A percentile compares a stretch with the other conserved stretches of the same genome.
These are phyloP conservation scores for Metarhizium album DNA, from an alignment of 2,329 filamentous ascomycete species.

Conservation along the genomic window DNA sequence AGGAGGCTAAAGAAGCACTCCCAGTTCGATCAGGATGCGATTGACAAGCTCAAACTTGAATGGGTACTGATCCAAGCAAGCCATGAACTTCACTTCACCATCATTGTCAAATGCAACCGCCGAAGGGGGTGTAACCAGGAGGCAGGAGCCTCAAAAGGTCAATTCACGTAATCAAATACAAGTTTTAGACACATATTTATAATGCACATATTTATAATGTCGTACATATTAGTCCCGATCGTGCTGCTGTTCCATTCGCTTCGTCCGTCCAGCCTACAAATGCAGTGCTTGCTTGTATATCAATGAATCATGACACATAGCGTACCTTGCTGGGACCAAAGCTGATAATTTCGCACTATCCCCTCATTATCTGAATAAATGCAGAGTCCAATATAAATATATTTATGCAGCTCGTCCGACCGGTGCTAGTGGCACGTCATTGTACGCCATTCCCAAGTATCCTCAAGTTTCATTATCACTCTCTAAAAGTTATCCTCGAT, in stretches of 20 bases:
- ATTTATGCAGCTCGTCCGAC: background rate
- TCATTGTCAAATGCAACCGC: background rate
- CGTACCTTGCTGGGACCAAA: too few species aligned
- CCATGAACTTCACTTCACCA: background rate
- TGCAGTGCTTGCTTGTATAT: background rate
- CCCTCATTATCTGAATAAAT: background rate
- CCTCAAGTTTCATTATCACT: background rate
- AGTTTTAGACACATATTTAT: background rate
- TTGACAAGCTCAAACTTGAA: background rate
- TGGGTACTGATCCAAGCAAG: background rate
- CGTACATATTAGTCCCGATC: background rate
- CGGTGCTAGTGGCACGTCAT: background rate
- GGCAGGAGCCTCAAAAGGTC: too few species aligned
- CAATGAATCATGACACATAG: background rate
- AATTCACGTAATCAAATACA: background rate
- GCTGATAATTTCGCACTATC: background rate
- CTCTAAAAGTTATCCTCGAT: constrained; percentile 18
- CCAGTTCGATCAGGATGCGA: background rate
- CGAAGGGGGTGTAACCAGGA: background rate
- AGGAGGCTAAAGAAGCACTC: constrained; percentile 46
- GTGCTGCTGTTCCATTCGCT: background rate
- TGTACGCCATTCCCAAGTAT: background rate
- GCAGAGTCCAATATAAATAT: background rate
- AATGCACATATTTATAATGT: background rate
- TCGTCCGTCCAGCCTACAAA: background rate